A percentile compares a stretch with the other conserved stretches of the same genome.
These are phyloP conservation scores for Phaseolus lunatus DNA, from an alignment of 306 rosid genomes.

Conservation along the genomic window DNA sequence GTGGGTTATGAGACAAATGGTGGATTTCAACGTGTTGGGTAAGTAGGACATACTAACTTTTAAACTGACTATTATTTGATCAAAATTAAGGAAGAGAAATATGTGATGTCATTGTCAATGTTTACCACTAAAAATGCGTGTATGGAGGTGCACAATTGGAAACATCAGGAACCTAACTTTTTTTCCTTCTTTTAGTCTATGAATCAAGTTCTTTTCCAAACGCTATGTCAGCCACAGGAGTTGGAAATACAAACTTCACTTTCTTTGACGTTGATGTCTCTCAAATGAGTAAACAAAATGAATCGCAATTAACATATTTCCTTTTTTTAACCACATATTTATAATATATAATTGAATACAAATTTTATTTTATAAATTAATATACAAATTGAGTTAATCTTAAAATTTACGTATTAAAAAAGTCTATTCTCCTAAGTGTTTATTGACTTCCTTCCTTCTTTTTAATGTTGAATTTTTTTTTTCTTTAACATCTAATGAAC, in stretches of 20 bases:
- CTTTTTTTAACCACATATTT: too few relatives aligned
- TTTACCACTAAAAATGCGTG: constrained; percentile 28
- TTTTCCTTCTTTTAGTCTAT: neutral
- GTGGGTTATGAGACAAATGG: neutral
- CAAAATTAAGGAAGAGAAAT: neutral
- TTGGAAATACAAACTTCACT: constrained; percentile 24
- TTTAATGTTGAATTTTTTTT: too few relatives aligned
- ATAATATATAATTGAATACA: too few relatives aligned
- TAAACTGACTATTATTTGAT: neutral
- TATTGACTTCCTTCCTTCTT: too few relatives aligned
- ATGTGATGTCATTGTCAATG: constrained; percentile 7
- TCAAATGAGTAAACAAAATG: too few relatives aligned
- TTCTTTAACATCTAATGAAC: too few relatives aligned
- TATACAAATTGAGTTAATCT: too few relatives aligned
- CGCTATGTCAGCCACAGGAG: constrained; percentile 19
- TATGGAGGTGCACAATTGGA: constrained; percentile 9
- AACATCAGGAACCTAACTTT: neutral
- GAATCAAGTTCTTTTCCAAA: neutral
- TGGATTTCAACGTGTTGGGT: neutral
- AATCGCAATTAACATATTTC: too few relatives aligned
- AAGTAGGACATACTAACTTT: neutral
- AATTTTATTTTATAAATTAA: too few relatives aligned
- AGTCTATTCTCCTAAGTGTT: too few relatives aligned
- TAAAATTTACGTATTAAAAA: too few relatives aligned
- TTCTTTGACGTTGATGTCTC: neutral